Conservation (phyloP, 306 rosid species). For the Vicia sativa region DNA sequence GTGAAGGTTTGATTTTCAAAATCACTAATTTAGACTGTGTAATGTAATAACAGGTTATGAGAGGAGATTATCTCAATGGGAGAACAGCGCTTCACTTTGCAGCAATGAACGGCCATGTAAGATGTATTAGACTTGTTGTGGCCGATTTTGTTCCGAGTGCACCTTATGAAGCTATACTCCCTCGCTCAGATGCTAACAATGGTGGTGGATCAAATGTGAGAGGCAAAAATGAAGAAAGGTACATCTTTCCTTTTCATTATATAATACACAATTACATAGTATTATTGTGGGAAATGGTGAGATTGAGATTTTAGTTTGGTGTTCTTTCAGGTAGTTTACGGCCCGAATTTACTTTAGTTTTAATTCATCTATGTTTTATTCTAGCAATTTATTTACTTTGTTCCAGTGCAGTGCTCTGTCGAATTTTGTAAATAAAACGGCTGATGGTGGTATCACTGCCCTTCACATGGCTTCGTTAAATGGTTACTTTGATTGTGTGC, state of each 20-base stretch:
- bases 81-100: conserved; percentile 97
- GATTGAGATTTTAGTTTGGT: neutral
- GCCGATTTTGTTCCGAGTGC: conserved; percentile 90
- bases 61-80: conserved; percentile 93
- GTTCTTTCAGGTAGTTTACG: conserved; percentile 7
- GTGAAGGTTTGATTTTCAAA: conserved; percentile 24
- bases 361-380: conserved; percentile 40
- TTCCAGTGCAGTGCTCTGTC: conserved; percentile 97
- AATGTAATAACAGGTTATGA: conserved; percentile 57
- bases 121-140: conserved; percentile 86
- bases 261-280: neutral
- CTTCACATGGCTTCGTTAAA: conserved; percentile 93
- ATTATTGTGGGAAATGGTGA: conserved; percentile 17
- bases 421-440: conserved; percentile 87
- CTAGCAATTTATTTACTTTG: conserved; percentile 69
- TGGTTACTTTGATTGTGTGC: conserved; percentile 88
- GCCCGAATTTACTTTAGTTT: conserved; percentile 14
- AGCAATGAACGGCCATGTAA: conserved; percentile 80
- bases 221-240: conserved; percentile 70
- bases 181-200: conserved; percentile 42
- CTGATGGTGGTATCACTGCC: conserved; percentile 94
- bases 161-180: conserved; percentile 54
- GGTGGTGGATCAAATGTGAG: conserved; percentile 50
- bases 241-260: conserved; percentile 38
- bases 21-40: conserved; percentile 15